Percentiles rank a stretch among this genome's conserved stretches.
phyloP scores from a whole-genome alignment of 2,329 filamentous ascomycete genomes.

The Basipetospora sp. region DNA sequence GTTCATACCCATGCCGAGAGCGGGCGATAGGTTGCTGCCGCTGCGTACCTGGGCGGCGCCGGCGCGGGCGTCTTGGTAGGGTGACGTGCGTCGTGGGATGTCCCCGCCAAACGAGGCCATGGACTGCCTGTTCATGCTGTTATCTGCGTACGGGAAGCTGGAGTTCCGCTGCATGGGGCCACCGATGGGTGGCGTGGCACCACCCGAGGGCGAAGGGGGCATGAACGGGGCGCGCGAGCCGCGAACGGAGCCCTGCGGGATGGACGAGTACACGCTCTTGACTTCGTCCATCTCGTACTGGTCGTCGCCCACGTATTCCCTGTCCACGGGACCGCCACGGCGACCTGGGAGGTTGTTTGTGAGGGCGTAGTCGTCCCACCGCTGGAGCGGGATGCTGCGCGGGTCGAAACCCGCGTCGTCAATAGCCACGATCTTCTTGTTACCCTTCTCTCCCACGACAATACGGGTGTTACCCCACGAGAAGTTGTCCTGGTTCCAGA shows the following conservation, averaged over 20 bases:
- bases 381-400: slow-evolving; percentile 78
- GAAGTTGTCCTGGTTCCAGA: slow-evolving; percentile 99
- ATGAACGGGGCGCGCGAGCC: slow-evolving; percentile 51
- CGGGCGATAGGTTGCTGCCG: slow-evolving; percentile 33
- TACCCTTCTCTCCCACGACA: slow-evolving; percentile 85
- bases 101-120: slow-evolving; percentile 52
- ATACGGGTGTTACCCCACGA: slow-evolving; percentile 97
- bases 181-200: slow-evolving; percentile 30
- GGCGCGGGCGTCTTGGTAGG: slow-evolving; percentile 44
- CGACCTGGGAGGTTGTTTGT: slow-evolving; percentile 81
- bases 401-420: slow-evolving; percentile 81
- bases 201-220: slow-evolving; percentile 68
- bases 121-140: slow-evolving; percentile 50
- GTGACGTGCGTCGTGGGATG: slow-evolving; percentile 36
- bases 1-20: slow-evolving; percentile 19
- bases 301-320: slow-evolving; percentile 55
- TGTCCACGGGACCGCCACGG: slow-evolving; percentile 57
- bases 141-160: slow-evolving; percentile 34
- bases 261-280: slow-evolving; percentile 87
- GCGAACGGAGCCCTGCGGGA: slow-evolving; percentile 73
- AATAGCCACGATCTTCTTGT: slow-evolving; percentile 76
- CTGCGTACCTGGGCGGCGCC: slow-evolving; percentile 47
- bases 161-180: slow-evolving; percentile 20
- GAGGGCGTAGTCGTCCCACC: slow-evolving; percentile 91
- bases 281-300: slow-evolving; percentile 97